Percentiles rank a stretch among this genome's conserved stretches.
Conservation (phyloP, 441 rosid genomes). For the Populus trichocarpa region DNA sequence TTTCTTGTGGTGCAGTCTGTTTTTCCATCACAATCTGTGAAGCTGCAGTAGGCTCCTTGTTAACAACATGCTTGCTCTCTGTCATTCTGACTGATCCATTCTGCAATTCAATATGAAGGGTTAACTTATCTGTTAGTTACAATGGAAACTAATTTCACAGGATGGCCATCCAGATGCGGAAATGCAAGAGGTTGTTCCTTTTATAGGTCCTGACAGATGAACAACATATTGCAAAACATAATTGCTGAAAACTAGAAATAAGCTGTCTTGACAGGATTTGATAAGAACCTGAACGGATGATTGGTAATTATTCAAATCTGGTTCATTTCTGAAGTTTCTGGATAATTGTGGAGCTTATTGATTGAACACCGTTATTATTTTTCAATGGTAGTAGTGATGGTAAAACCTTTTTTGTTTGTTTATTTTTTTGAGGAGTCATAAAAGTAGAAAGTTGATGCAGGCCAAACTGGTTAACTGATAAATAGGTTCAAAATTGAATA, state of each 20-base stretch:
- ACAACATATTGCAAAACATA: background rate
- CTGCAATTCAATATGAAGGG: conserved; percentile 37
- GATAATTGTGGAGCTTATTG: background rate
- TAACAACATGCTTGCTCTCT: conserved; percentile 17
- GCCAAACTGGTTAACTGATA: background rate
- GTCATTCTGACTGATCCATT: conserved; percentile 22
- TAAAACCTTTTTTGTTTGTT: background rate
- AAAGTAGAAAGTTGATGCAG: conserved; percentile 2
- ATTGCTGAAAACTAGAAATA: conserved; percentile 5
- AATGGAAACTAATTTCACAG: background rate
- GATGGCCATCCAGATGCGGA: background rate
- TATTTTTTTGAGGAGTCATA: background rate
- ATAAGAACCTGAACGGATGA: background rate
- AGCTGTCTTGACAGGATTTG: background rate
- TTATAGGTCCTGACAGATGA: background rate
- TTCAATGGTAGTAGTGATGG: background rate
- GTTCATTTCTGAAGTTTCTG: background rate
- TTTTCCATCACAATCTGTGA: conserved; percentile 28
- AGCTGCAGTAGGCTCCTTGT: conserved; percentile 20
- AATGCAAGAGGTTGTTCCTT: background rate
- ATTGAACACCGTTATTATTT: background rate
- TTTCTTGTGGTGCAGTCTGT: conserved; percentile 21
- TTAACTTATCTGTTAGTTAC: conserved; percentile 8
- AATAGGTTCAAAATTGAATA: conserved; percentile 1
- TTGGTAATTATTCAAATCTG: background rate